Evolutionary conservation across 2,329 filamentous ascomycete species (phyloP), one percentile per base, ranked within the genome.

Genomic region (Fusarium sp.): DNA sequence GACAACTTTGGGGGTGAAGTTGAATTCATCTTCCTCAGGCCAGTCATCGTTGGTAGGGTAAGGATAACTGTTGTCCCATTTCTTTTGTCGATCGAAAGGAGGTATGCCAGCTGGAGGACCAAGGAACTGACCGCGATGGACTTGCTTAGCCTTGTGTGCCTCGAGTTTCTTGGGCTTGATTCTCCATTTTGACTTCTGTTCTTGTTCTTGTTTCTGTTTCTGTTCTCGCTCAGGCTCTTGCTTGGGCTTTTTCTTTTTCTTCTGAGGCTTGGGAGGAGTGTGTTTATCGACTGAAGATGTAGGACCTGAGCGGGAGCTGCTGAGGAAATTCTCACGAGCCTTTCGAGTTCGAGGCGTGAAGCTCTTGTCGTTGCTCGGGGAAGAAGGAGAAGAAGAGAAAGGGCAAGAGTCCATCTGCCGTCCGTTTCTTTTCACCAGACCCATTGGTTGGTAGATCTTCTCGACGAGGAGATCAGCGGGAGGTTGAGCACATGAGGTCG

Each of bases 381-480:
- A 28, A 4, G 26, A 28, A 4, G 26, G 26, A 28, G 40, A 52
- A 12, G 60, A 49, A 28, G 26, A 42, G 17, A 20, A 11, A 5
- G 17, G 23, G 8, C 26, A 39, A 7, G 5, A n/a, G 10, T 21
- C 43, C 8, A 14, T 39, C 3, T 38, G 17, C 7, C 20, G n/a
- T n/a, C 20, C 38, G 4, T 36, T 14, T 7, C 12, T 26, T 5
- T n/a, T 23, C 6, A 28, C n/a, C 12, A 20, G 46, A 49, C 17
- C 15, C 12, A 8, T 20, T 15, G 3, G 32, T 36, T 23, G 14
- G 40, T 3, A 34, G 39, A 34, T 20, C 11, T 45, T 62, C 56
- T 71, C 62, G 17, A 68, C 40, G 17, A 66, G 57, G n/a, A 71
- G 65, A 24, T 60, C 63, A 8, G 51, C 51, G 7, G 70, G 68